These are phyloP conservation scores for Fistulifera pelliculosa DNA, from an alignment of 108 stramenopile genomes.

Conservation along the genomic window DNA sequence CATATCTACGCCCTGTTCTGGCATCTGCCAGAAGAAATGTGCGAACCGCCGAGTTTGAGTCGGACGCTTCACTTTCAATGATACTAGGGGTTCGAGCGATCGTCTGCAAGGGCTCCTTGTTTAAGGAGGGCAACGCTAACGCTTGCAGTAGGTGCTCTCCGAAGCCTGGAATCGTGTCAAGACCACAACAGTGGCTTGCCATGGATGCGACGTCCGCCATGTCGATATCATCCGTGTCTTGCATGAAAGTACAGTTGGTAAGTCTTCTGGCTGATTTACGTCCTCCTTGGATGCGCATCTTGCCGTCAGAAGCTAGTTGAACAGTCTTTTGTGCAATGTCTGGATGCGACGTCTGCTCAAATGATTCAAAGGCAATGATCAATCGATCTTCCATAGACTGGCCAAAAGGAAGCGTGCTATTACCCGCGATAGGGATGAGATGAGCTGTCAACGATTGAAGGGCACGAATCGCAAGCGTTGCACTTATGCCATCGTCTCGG, in stretches of 20 bases:
- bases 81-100: conserved; percentile 25
- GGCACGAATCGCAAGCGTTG: conserved; percentile 78
- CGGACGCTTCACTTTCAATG: conserved; percentile 19
- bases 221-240: conserved; percentile 27
- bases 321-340: conserved; percentile 53
- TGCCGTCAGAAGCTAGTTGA: conserved; percentile 60
- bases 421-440: conserved; percentile 70
- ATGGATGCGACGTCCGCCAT: conserved; percentile 43
- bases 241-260: conserved; percentile 7
- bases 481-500: conserved; percentile 70
- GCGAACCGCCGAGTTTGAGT: conserved; percentile 28
- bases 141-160: conserved; percentile 56
- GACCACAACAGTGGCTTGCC: conserved; percentile 43
- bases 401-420: conserved; percentile 68
- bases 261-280: neutral
- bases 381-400: conserved; percentile 72
- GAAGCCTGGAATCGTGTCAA: conserved; percentile 36
- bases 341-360: conserved; percentile 44
- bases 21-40: conserved; percentile 75
- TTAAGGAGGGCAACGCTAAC: conserved; percentile 28
- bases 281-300: conserved; percentile 67
- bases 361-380: conserved; percentile 59
- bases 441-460: conserved; percentile 65
- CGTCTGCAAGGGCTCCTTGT: conserved; percentile 1
- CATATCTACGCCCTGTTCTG: conserved; percentile 69